Evolutionary conservation across 176 grass and related monocot species (phyloP).

Genomic region (Leersia perrieri): DNA sequence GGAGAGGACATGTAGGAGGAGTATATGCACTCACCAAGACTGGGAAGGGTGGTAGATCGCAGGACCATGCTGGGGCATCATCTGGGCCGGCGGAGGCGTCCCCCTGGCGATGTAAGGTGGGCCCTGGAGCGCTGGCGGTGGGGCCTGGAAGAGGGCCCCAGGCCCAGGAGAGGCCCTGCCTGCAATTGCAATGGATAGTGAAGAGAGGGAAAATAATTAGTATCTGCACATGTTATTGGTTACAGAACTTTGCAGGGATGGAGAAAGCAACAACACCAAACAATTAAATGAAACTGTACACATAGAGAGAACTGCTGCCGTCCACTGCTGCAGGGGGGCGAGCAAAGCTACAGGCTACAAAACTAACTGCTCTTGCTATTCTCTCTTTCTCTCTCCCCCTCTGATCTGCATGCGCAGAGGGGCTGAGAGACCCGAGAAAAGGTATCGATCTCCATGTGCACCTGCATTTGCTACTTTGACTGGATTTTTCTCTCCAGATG

Average conservation of each 20-base stretch:
- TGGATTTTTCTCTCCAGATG: neutral
- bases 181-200: neutral
- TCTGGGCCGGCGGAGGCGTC: conserved; percentile 35
- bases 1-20: neutral
- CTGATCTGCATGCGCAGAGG: neutral
- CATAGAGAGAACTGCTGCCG: neutral
- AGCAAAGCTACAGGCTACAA: neutral
- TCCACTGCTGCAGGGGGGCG: neutral
- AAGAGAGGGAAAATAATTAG: neutral
- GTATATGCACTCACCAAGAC: neutral
- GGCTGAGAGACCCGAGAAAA: neutral
- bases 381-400: neutral
- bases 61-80: conserved; percentile 33
- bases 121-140: conserved; percentile 27
- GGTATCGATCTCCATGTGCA: conserved; percentile 6
- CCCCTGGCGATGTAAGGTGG: conserved; percentile 40
- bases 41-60: neutral
- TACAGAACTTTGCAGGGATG: neutral
- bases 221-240: conserved; percentile 14
- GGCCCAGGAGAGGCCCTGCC: conserved; percentile 32
- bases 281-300: conserved; percentile 17
- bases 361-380: neutral
- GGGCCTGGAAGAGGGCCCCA: conserved; percentile 39
- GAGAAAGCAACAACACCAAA: neutral
- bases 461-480: neutral